Percentiles rank a stretch among this genome's conserved stretches.
Evolutionary conservation across 2,329 filamentous ascomycete species (phyloP).

Genomic region (Xenoacremonium recifei): DNA sequence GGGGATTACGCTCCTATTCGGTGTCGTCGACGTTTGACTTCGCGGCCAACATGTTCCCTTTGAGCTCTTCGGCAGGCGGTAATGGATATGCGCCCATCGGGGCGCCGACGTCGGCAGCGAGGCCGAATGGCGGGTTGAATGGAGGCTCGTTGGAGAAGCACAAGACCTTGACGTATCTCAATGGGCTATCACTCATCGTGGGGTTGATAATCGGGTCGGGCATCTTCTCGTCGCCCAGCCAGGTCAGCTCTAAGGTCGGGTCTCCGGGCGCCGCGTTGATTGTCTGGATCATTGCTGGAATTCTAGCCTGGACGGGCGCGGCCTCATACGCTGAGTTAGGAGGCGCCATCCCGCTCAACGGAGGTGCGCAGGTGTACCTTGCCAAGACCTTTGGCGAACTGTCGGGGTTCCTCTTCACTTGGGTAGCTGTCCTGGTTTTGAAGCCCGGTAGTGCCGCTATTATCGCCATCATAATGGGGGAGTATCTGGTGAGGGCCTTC

Average conservation of each 20-base stretch:
- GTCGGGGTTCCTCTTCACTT: slow-evolving; percentile 90
- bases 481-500: slow-evolving; percentile 87
- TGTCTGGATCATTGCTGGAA: slow-evolving; percentile 89
- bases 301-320: slow-evolving; percentile 93
- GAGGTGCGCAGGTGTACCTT: slow-evolving; percentile 89
- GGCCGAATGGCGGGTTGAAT: slow-evolving; percentile 51
- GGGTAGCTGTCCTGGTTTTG: slow-evolving; percentile 90
- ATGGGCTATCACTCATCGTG: slow-evolving; percentile 86
- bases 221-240: slow-evolving; percentile 91
- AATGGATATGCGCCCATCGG: slow-evolving; percentile 83
- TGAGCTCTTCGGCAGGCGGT: slow-evolving; percentile 74
- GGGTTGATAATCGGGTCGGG: slow-evolving; percentile 94
- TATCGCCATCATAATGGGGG: slow-evolving; percentile 95
- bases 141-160: slow-evolving; percentile 87
- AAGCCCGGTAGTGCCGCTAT: slow-evolving; percentile 94
- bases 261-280: slow-evolving; percentile 87
- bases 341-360: slow-evolving; percentile 92
- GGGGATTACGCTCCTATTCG: slow-evolving; percentile 70
- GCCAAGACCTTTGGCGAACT: slow-evolving; percentile 96
- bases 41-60: slow-evolving; percentile 85
- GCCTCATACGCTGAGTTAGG: slow-evolving; percentile 94
- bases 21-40: slow-evolving; percentile 95
- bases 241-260: slow-evolving; percentile 88
- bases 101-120: slow-evolving; percentile 60
- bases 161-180: slow-evolving; percentile 93